Base-by-base conservation (phyloP, 1,284 basidiomycete genomes). In the Psilocybe mexicana region DNA sequence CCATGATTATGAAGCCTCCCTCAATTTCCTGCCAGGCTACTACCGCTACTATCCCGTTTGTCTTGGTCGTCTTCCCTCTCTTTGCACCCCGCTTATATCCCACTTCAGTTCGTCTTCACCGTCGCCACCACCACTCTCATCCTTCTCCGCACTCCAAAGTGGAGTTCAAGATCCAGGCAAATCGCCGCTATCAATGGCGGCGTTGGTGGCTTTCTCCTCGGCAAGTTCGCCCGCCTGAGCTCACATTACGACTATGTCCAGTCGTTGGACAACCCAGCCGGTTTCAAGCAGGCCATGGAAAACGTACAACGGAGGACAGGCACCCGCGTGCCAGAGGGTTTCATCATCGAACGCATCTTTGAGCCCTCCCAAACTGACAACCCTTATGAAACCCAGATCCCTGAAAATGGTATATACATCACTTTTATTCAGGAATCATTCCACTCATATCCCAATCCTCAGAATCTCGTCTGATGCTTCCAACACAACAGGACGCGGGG, bases 1-100 rank as follows among this genome's bases (percentile, higher is more conserved):
- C 26, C 76, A 77, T 50, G 87, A 89, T 74, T 88, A 80, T 67
- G 74, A 82, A 2, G 69, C 78, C 12, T 80, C 84, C 18, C 65
- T 74, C 57, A 64, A 67, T 36, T 86, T 86, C 70, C 70, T 86
- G 23, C 79, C 84, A 42, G 77, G 77, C 43, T 65, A 67, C 52
- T 76, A 78, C 60, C 76, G 77, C 40, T 67, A 70, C 60, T 75
- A 76, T 62, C 68, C 65, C 42, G 76, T 78, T 52, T 53, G 75
- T 74, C 35, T 43, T 54, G 44, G 38, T 6, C n/a, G 44, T 14
- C 43, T 49, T 36, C 53, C 18, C 53, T 47, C 55, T 42, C 24
- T 11, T 18, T 51, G 23, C 28, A 43, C 25, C 26, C 24, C 38
- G 18, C 45, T 25, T 57, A 52, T 35, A 45, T 55, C 59, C 48